Percentiles rank a stretch among this genome's conserved stretches.
Conservation (phyloP, 1,139 yeast species). For the Geotrichum siamense region DNA sequence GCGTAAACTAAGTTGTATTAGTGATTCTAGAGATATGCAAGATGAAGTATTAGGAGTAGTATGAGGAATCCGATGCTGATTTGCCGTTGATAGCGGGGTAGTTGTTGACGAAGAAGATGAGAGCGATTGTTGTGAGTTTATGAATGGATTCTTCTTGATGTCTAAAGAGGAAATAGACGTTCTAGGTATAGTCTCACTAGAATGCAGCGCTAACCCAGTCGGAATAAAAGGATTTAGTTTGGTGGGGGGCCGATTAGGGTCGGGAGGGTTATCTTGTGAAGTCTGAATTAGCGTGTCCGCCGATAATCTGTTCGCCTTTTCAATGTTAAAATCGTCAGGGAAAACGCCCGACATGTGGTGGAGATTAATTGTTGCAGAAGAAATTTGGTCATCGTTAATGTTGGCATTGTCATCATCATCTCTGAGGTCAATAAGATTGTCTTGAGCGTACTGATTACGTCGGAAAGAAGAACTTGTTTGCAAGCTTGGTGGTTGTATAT, state of each 20-base stretch:
- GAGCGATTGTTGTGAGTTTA: neutral
- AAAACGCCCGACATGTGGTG: neutral
- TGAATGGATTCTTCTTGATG: slow-evolving; percentile 2
- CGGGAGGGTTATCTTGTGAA: neutral
- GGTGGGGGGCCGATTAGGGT: neutral
- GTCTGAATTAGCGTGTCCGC: neutral
- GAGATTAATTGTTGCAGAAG: too few species aligned
- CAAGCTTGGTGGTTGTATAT: neutral
- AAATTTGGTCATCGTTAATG: neutral
- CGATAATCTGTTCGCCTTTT: neutral
- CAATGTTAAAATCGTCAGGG: slow-evolving; percentile 1
- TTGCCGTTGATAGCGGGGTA: neutral
- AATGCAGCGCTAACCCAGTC: neutral
- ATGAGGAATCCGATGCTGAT: too few species aligned
- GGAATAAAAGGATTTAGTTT: neutral
- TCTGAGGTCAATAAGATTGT: slow-evolving; percentile 2
- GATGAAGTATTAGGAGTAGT: neutral
- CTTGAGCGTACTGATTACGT: slow-evolving; percentile 1
- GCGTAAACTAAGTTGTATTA: slow-evolving; percentile 23
- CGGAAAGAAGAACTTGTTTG: neutral
- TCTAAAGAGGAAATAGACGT: neutral
- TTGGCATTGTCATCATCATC: neutral
- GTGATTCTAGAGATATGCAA: slow-evolving; percentile 19
- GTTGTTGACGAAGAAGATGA: neutral
- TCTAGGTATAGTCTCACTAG: neutral